Percentiles rank a stretch among this genome's conserved stretches.
These are phyloP conservation scores for Aristolochia fimbriata DNA, from an alignment of 164 flowering plant genomes.

Conservation along the genomic window DNA sequence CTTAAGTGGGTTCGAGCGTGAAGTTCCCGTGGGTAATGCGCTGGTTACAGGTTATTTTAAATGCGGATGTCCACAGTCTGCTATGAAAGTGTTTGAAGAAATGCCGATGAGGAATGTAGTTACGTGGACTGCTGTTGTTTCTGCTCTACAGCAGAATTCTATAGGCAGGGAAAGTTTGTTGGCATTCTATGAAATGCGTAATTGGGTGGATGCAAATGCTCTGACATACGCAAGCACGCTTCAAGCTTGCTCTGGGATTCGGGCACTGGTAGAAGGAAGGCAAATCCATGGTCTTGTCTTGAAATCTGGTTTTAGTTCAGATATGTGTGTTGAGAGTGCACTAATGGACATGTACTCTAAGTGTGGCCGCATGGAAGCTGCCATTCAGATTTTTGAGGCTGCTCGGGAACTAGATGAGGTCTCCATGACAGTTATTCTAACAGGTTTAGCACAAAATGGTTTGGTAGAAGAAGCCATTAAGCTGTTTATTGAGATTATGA, in stretches of 20 bases:
- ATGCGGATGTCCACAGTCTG: conserved; percentile 35
- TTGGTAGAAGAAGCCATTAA: conserved; percentile 61
- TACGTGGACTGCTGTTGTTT: conserved; percentile 78
- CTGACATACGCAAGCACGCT: conserved; percentile 56
- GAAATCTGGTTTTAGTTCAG: conserved; percentile 55
- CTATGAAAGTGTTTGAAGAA: conserved; percentile 49
- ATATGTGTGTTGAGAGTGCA: conserved; percentile 65
- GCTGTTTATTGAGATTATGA: conserved; percentile 48
- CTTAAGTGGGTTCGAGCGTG: conserved; percentile 41
- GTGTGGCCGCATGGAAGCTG: conserved; percentile 59
- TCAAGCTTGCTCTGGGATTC: conserved; percentile 62
- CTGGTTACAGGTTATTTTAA: conserved; percentile 56
- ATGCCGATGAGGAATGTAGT: conserved; percentile 64
- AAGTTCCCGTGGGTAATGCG: conserved; percentile 69
- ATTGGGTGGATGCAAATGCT: conserved; percentile 44
- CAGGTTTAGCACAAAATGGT: conserved; percentile 84
- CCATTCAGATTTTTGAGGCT: conserved; percentile 49
- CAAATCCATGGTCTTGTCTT: conserved; percentile 61
- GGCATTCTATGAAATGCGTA: conserved; percentile 44
- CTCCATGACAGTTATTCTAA: conserved; percentile 73
- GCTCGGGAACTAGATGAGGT: conserved; percentile 57
- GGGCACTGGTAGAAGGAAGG: conserved; percentile 48
- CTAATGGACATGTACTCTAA: conserved; percentile 89
- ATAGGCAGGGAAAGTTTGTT: conserved; percentile 45
- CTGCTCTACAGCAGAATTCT: conserved; percentile 58